Base-by-base conservation (phyloP, 257 asterid genomes). In the Anisodus tanguticus region DNA sequence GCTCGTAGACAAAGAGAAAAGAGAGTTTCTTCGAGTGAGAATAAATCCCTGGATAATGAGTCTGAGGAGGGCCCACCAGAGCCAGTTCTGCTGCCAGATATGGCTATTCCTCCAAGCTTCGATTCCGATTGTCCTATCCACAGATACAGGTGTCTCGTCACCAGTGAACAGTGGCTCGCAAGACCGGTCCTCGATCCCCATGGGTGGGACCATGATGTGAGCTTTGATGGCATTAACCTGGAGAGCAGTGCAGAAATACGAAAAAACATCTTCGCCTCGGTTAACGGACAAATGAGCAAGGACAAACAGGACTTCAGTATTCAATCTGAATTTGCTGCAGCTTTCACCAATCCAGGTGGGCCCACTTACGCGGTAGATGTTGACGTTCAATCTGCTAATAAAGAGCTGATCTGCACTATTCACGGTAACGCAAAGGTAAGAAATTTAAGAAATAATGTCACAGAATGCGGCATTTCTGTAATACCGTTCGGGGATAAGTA, bases 201-300 rank as follows among this genome's bases (percentile, higher is more conserved):
- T 26, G 99, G 99, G 55, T 97, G 99, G 99, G 99, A 97, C 87
- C 97, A 91, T 79, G 99, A 97, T 80, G 96, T 95, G 57, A 95
- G 98, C 79, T 95, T 97, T 84, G 99, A 97, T 72, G 99, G 99
- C 82, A 90, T 97, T 79, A 97, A 91, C 90, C 87, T 97, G n/a
- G 97, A 93, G 90, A 87, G 91, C 69, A 90, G 92, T 86, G 83
- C 88, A 47, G 92, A 93, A 89, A 85, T 93, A 43, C 87, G 87
- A 55, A 88, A 91, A 88, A 94, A 95, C 47, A 58, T 94, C 22
- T 49, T 90, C 15, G 81, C 95, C 58, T 83, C 87, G 59, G 87
- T 93, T 76, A 63, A 91, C 1, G 99, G 98, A 78, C 99, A 97
- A 88, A 88, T 97, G 93, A 97, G 99, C 94, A 97, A 97, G 88